phyloP scores from a whole-genome alignment of 495 filamentous ascomycete genomes.

The Parathielavia appendiculata region DNA sequence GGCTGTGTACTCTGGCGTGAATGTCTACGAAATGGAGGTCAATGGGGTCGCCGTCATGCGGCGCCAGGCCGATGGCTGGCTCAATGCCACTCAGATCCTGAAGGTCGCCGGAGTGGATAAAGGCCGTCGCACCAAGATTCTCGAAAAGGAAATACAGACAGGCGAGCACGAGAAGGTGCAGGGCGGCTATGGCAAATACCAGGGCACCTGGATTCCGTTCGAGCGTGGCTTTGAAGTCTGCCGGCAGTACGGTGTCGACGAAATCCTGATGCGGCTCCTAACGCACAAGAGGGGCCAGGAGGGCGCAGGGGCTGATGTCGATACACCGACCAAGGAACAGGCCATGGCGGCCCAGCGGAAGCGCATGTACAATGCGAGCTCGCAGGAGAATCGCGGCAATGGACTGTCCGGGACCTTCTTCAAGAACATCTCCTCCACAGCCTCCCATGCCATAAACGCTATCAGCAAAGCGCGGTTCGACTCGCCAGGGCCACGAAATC shows the following conservation, averaged over 20 bases:
- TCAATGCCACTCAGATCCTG: slow-evolving; percentile 93
- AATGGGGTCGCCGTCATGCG: slow-evolving; percentile 91
- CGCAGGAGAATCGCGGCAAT: slow-evolving; percentile 58
- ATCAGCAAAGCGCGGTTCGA: slow-evolving; percentile 94
- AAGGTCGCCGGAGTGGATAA: slow-evolving; percentile 97
- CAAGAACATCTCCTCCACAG: slow-evolving; percentile 88
- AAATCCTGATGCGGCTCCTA: slow-evolving; percentile 73
- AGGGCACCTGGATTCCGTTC: slow-evolving; percentile 97
- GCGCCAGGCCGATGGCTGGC: slow-evolving; percentile 82
- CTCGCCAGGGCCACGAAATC: slow-evolving; percentile 67
- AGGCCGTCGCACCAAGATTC: slow-evolving; percentile 90
- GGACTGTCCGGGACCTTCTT: slow-evolving; percentile 82
- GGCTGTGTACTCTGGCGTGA: slow-evolving; percentile 91
- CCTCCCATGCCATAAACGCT: slow-evolving; percentile 85
- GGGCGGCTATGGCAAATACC: slow-evolving; percentile 96
- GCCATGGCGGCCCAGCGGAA: slow-evolving; percentile 97
- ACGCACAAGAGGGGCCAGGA: slow-evolving; percentile 84
- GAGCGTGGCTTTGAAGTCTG: slow-evolving; percentile 87
- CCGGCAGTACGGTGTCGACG: slow-evolving; percentile 87
- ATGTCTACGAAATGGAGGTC: slow-evolving; percentile 97
- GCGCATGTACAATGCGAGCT: slow-evolving; percentile 72
- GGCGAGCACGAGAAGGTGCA: slow-evolving; percentile 98
- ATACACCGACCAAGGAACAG: slow-evolving; percentile 98
- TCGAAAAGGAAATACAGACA: slow-evolving; percentile 94
- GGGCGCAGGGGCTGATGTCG: slow-evolving; percentile 59